Base-by-base conservation (phyloP, 1,284 basidiomycete species). In the Gymnopus androsaceus region DNA sequence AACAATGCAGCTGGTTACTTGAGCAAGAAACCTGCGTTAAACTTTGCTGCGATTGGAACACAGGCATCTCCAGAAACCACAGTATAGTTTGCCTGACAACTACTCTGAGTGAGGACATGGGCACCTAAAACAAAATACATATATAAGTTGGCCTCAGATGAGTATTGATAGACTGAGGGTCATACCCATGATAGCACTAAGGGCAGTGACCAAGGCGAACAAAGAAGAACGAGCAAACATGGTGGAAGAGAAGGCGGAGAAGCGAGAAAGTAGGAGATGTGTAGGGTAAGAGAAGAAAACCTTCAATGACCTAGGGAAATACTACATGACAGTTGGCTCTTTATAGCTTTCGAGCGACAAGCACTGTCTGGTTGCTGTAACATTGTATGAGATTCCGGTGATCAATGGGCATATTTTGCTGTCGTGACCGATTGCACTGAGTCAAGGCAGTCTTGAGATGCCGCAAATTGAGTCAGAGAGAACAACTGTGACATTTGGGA, bases 211-310 rank as follows among this genome's bases (percentile, higher is more conserved):
- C 23, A 28, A 11, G 28, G 48, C 48, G 25, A 50, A 38, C 34
- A 50, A n/a, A 25, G 48, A 28, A n/a, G 30, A 23, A 38, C 48
- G 48, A 36, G 36, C 34, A 19, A 30, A 50, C 48, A 50, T 50
- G n/a, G 17, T 50, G n/a, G 11, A 38, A 38, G 14, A 42, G 40
- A 9, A 9, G 14, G 21, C 14, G 6, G 40, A 42, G 37, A 38
- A n/a, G 44, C 38, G n/a, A 19, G 7, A 40, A 8, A 42, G 25
- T 2, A n/a, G 23, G 7, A 15, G 7, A 17, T 11, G 14, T 17
- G 19, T 15, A 4, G 28, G 17, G 12, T 15, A 46, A 8, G 17
- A 31, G 41, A 28, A 44, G 41, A n/a, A n/a, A 17, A 31, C 15
- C 44, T 46, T 44, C 25, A n/a, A 31, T 33, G 31, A 4, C 28